Evolutionary conservation across 768 basidiomycete species (phyloP).

Genomic region (Amanita pallidorosea): DNA sequence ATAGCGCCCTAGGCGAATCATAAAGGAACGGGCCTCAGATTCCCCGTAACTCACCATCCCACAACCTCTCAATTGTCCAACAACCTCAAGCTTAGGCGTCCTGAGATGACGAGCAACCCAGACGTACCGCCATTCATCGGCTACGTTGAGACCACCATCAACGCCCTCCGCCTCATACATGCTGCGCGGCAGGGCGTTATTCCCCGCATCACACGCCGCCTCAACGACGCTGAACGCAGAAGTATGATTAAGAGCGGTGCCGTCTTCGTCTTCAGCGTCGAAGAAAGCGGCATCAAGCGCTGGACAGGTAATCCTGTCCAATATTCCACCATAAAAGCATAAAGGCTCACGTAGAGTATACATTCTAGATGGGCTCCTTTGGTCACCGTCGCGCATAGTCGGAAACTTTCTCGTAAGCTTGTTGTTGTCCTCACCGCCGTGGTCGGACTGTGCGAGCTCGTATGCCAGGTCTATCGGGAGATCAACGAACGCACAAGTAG

Average conservation of each 20-base stretch:
- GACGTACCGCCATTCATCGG: slow-evolving; percentile 64
- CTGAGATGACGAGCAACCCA: slow-evolving; percentile 39
- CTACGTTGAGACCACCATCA: slow-evolving; percentile 71
- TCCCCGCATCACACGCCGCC: slow-evolving; percentile 71
- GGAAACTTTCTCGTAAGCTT: slow-evolving; percentile 69
- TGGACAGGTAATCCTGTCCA: slow-evolving; percentile 52
- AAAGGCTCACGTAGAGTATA: slow-evolving; percentile 8
- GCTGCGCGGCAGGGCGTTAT: slow-evolving; percentile 72
- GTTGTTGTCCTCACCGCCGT: not conserved
- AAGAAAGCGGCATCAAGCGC: slow-evolving; percentile 80
- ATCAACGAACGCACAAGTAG: slow-evolving; percentile 59
- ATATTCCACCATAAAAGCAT: slow-evolving; percentile 5
- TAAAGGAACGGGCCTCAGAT: slow-evolving; percentile 30
- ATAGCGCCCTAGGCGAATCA: slow-evolving; percentile 23
- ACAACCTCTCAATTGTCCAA: slow-evolving; percentile 38
- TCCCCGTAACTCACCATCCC: slow-evolving; percentile 29
- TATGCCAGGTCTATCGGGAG: slow-evolving; percentile 65
- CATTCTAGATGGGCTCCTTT: slow-evolving; percentile 45
- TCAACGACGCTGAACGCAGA: slow-evolving; percentile 72
- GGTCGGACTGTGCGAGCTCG: slow-evolving; percentile 1
- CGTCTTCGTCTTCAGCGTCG: slow-evolving; percentile 82
- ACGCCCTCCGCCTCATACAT: slow-evolving; percentile 76
- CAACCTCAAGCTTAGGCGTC: slow-evolving; percentile 43
- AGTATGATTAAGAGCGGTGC: slow-evolving; percentile 58
- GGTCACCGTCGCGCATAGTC: slow-evolving; percentile 79